Percentiles rank a stretch among this genome's conserved stretches.
Evolutionary conservation across 2,329 filamentous ascomycete species (phyloP).

Genomic region (Metarhizium guizhouense): DNA sequence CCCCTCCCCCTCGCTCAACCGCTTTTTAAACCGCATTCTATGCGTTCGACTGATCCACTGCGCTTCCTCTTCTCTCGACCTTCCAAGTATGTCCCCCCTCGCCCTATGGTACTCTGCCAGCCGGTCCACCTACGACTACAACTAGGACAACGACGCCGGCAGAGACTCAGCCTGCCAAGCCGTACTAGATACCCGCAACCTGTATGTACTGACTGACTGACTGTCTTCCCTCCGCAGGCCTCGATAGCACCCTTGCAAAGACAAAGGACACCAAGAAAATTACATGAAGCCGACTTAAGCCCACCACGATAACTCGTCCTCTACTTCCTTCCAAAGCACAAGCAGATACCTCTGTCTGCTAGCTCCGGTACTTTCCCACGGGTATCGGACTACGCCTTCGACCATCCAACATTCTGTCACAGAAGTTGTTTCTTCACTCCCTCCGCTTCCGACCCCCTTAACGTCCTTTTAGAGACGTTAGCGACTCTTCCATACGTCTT

Average conservation of each 20-base stretch:
- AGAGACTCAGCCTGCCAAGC: too few relatives aligned
- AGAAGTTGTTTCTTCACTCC: slow-evolving; percentile 72
- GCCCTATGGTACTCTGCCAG: not conserved
- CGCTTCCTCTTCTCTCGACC: slow-evolving; percentile 84
- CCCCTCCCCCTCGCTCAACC: not conserved
- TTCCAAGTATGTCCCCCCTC: slow-evolving; percentile 61
- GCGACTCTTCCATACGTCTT: slow-evolving; percentile 22
- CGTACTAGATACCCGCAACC: too few relatives aligned
- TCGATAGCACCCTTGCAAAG: slow-evolving; percentile 44
- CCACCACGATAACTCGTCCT: not conserved
- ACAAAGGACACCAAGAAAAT: not conserved
- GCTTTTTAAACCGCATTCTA: slow-evolving; percentile 42
- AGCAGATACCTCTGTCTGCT: slow-evolving; percentile 32
- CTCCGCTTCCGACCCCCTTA: slow-evolving; percentile 86
- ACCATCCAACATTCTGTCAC: slow-evolving; percentile 80
- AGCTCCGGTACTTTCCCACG: slow-evolving; percentile 72
- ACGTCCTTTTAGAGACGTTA: slow-evolving; percentile 65
- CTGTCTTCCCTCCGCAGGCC: slow-evolving; percentile 32
- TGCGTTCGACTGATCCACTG: slow-evolving; percentile 85
- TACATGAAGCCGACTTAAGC: slow-evolving; percentile 6
- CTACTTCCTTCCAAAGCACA: not conserved
- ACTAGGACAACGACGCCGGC: not conserved
- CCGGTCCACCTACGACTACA: slow-evolving; percentile 1
- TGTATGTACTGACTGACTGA: too few relatives aligned
- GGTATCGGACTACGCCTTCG: slow-evolving; percentile 67